phyloP scores from a whole-genome alignment of 2,329 filamentous ascomycete species.

The Cladosporium sp. region DNA sequence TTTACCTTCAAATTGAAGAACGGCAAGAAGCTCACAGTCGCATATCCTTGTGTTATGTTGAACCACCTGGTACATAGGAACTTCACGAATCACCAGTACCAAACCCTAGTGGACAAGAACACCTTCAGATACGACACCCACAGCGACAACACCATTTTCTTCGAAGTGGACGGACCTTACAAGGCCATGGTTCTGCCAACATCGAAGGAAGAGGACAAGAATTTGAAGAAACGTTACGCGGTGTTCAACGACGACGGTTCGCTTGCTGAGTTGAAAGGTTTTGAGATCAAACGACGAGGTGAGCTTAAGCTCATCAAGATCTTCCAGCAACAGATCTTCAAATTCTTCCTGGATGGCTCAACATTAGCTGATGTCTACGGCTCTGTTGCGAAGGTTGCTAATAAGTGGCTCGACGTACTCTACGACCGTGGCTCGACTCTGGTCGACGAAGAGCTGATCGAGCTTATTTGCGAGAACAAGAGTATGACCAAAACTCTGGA shows the following conservation, averaged over 20 bases:
- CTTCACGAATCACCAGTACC: conserved; percentile 97
- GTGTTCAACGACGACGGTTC: conserved; percentile 98
- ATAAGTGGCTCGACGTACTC: conserved; percentile 93
- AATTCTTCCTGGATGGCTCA: conserved; percentile 91
- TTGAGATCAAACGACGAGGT: conserved; percentile 94
- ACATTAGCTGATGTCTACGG: conserved; percentile 85
- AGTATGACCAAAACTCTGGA: conserved; percentile 96
- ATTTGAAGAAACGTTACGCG: conserved; percentile 97
- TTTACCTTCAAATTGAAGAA: conserved; percentile 91
- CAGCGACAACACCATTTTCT: conserved; percentile 99
- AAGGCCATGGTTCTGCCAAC: conserved; percentile 95
- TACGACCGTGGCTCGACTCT: conserved; percentile 83
- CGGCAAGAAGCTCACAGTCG: conserved; percentile 93
- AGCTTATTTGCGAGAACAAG: conserved; percentile 99
- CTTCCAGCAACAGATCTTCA: conserved; percentile 98
- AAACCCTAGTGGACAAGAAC: conserved; percentile 73
- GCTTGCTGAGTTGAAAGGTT: conserved; percentile 91
- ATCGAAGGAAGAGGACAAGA: conserved; percentile 98
- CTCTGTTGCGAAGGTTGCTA: conserved; percentile 89
- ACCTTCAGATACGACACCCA: conserved; percentile 92
- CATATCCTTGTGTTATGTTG: conserved; percentile 98
- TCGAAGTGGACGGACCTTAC: conserved; percentile 97
- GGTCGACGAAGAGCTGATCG: conserved; percentile 94
- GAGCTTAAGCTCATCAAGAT: conserved; percentile 99
- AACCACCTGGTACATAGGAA: conserved; percentile 92